phyloP scores from a whole-genome alignment of 164 flowering plant genomes.

The Tinospora cordifolia region DNA sequence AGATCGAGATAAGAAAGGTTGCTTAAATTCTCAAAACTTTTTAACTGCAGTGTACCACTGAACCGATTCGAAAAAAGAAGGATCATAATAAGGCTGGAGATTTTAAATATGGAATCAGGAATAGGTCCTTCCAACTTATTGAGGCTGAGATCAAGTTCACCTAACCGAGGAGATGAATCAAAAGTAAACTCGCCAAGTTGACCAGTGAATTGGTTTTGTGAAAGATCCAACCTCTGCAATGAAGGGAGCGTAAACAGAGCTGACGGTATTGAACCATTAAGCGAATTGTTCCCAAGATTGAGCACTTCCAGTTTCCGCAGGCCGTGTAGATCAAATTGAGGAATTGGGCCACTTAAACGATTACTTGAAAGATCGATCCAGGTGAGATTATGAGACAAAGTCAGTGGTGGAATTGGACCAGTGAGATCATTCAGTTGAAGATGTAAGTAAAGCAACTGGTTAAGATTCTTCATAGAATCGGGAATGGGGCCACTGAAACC shows the following conservation, averaged over 20 bases:
- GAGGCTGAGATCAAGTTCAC: conserved; percentile 17
- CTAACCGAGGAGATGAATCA: conserved; percentile 13
- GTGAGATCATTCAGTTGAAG: conserved; percentile 31
- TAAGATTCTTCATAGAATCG: conserved; percentile 22
- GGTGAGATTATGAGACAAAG: conserved; percentile 24
- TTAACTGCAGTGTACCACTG: conserved; percentile 20
- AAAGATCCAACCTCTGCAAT: conserved; percentile 24
- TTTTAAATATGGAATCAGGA: conserved; percentile 23
- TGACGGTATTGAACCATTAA: conserved; percentile 35
- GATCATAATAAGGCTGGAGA: conserved; percentile 18
- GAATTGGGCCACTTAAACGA: conserved; percentile 24
- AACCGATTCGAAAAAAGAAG: conserved; percentile 32
- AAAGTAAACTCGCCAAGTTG: conserved; percentile 14
- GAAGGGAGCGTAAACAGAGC: conserved; percentile 34
- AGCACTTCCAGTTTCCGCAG: conserved; percentile 21
- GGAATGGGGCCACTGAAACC: conserved; percentile 40
- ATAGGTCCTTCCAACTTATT: conserved; percentile 32
- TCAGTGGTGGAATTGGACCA: conserved; percentile 31
- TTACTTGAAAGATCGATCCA: conserved; percentile 24
- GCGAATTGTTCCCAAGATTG: conserved; percentile 27
- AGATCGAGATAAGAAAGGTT: conserved; percentile 31
- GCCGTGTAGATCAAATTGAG: conserved; percentile 18
- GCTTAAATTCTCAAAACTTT: conserved; percentile 9
- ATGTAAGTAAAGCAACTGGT: conserved; percentile 30
- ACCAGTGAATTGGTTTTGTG: conserved; percentile 28